Percentiles rank a stretch among this genome's conserved stretches.
Conservation (phyloP, 805 yeast genomes). For the Clavispora santaluciae region DNA sequence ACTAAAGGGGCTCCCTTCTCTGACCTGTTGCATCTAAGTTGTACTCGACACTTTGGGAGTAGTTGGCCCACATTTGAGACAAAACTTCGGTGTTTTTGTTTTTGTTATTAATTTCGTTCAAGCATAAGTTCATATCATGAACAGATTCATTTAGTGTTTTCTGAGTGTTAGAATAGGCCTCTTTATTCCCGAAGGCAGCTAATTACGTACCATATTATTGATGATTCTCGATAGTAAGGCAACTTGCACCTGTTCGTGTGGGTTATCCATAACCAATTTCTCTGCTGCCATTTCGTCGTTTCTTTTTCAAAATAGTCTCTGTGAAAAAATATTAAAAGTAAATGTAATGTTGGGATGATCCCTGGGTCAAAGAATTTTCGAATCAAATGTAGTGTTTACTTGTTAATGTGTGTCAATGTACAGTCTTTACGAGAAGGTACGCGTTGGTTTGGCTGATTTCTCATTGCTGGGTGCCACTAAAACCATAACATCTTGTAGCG, state of each 20-base stretch:
- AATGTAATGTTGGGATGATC: not conserved
- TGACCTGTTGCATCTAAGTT: constrained; percentile 64
- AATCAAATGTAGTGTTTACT: not conserved
- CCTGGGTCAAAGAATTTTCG: not conserved
- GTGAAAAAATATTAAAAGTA: not conserved
- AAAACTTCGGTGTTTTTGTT: constrained; percentile 68
- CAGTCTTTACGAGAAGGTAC: not conserved
- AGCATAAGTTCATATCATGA: constrained; percentile 53
- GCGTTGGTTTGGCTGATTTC: no score
- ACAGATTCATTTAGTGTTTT: constrained; percentile 72
- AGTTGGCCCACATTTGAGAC: constrained; percentile 76
- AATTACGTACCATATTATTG: constrained; percentile 60
- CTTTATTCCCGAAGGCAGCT: no score
- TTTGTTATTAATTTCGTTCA: constrained; percentile 57
- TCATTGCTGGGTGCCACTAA: no score
- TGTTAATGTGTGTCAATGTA: not conserved
- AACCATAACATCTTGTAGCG: no score
- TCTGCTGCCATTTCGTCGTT: not conserved
- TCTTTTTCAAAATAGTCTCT: no score
- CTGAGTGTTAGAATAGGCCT: constrained; percentile 26
- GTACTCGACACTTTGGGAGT: constrained; percentile 64
- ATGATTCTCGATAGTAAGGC: constrained; percentile 73
- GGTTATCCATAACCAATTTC: constrained; percentile 62
- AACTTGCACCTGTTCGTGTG: constrained; percentile 77
- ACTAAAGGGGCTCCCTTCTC: constrained; percentile 47